Conservation (phyloP, 371 early-diverging fungal species). For the Lichtheimia ramosa region DNA sequence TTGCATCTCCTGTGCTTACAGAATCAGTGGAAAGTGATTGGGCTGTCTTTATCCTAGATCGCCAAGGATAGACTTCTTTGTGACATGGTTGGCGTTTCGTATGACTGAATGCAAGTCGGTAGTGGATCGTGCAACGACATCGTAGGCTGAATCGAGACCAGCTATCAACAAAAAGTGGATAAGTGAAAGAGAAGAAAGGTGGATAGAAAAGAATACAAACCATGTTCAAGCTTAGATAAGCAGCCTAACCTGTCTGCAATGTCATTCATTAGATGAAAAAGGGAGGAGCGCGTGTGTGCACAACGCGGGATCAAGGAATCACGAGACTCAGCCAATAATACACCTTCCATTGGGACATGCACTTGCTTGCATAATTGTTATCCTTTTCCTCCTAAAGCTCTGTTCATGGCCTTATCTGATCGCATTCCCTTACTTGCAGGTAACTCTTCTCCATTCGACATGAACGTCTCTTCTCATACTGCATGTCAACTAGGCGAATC, state of each 20-base stretch:
- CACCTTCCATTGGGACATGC: too few species aligned
- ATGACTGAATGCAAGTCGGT: conserved; percentile 13
- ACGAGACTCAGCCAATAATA: neutral
- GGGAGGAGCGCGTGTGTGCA: neutral
- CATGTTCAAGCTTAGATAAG: conserved; percentile 12
- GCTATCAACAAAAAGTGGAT: conserved; percentile 3
- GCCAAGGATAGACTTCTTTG: conserved; percentile 21
- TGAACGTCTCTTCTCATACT: neutral
- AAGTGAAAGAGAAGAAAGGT: neutral
- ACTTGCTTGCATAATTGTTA: neutral
- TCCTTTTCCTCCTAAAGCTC: neutral
- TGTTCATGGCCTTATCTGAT: neutral
- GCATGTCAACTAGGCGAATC: too few species aligned
- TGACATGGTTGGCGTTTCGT: neutral
- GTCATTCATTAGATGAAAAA: conserved; percentile 11
- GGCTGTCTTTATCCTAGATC: neutral
- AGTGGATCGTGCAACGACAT: conserved; percentile 13
- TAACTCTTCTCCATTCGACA: neutral
- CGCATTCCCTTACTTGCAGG: neutral
- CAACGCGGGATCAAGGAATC: neutral
- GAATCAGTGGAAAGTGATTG: neutral
- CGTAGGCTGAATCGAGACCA: conserved; percentile 16
- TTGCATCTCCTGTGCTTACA: conserved; percentile 53
- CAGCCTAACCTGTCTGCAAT: conserved; percentile 16
- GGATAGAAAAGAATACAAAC: neutral